A percentile compares a stretch with the other conserved stretches of the same genome.
Conservation (phyloP, 768 basidiomycete genomes). For the Suillus sp. region DNA sequence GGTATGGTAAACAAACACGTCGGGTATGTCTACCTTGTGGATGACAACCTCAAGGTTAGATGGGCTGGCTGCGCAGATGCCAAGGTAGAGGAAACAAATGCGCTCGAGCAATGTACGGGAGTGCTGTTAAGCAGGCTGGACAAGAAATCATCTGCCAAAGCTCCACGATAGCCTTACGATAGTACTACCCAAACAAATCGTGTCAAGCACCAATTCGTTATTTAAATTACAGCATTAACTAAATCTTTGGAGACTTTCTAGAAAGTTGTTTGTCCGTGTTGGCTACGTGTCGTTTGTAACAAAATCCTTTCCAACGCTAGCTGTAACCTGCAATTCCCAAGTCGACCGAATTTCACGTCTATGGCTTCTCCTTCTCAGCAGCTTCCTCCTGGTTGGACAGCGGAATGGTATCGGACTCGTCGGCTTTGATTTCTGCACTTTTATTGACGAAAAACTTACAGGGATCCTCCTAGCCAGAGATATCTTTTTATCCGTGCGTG, state of each 20-base stretch:
- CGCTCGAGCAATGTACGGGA: conserved; percentile 67
- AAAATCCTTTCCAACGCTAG: background rate
- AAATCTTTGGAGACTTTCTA: background rate
- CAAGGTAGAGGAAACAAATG: conserved; percentile 66
- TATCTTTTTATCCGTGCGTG: conserved; percentile 87
- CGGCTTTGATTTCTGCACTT: background rate
- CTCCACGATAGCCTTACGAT: background rate
- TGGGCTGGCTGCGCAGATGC: conserved; percentile 95
- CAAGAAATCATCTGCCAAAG: conserved; percentile 15
- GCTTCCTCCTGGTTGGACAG: conserved; percentile 89
- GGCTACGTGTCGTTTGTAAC: conserved; percentile 21
- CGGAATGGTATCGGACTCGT: conserved; percentile 72
- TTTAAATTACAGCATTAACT: background rate
- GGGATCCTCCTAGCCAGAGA: conserved; percentile 79
- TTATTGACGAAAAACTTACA: conserved; percentile 36
- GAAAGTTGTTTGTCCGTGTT: conserved; percentile 23
- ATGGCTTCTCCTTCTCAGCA: conserved; percentile 60
- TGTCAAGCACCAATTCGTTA: conserved; percentile 2
- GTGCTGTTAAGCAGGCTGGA: conserved; percentile 66
- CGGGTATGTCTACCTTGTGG: conserved; percentile 91
- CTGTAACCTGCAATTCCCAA: background rate
- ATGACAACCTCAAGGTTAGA: conserved; percentile 79
- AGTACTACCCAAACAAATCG: background rate
- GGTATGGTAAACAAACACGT: conserved; percentile 89
- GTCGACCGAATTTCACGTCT: conserved; percentile 1